A percentile compares a stretch with the other conserved stretches of the same genome.
Conservation (phyloP, 1,284 basidiomycete species). For the Thecaphora thlaspeos region DNA sequence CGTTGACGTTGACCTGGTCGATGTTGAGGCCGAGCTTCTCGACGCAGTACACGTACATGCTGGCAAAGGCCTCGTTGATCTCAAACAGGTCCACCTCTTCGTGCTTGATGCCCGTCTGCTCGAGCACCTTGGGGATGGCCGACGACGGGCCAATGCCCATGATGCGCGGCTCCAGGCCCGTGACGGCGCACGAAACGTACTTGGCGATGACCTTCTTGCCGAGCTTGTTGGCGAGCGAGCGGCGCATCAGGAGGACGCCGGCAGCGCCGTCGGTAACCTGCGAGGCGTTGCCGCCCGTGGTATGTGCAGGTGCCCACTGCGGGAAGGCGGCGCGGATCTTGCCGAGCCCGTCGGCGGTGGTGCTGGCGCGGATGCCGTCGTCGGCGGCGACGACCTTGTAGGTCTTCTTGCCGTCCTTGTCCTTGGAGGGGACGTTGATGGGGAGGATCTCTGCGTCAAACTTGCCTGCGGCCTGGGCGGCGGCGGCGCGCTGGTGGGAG, state of each 20-base stretch:
- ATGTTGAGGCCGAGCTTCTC: slow-evolving; percentile 71
- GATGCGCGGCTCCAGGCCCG: slow-evolving; percentile 72
- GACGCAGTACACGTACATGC: slow-evolving; percentile 66
- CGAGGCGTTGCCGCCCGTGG: slow-evolving; percentile 85
- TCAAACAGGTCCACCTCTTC: slow-evolving; percentile 79
- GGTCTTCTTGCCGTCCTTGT: slow-evolving; percentile 64
- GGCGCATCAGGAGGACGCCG: slow-evolving; percentile 80
- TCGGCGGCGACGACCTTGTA: slow-evolving; percentile 69
- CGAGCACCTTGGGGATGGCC: slow-evolving; percentile 60
- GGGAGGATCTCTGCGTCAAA: slow-evolving; percentile 80
- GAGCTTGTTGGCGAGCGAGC: slow-evolving; percentile 76
- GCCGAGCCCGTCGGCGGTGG: slow-evolving; percentile 69
- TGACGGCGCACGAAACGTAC: slow-evolving; percentile 72
- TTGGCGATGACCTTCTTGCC: slow-evolving; percentile 74
- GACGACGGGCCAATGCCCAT: slow-evolving; percentile 68
- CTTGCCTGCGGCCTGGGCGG: slow-evolving; percentile 65
- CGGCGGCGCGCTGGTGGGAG: slow-evolving; percentile 75
- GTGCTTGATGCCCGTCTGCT: slow-evolving; percentile 67
- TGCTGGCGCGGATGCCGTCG: slow-evolving; percentile 77
- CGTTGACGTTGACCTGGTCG: slow-evolving; percentile 70
- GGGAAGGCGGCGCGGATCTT: slow-evolving; percentile 80
- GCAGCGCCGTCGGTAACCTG: slow-evolving; percentile 82
- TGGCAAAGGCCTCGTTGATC: slow-evolving; percentile 70
- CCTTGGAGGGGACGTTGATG: slow-evolving; percentile 59
- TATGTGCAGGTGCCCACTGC: slow-evolving; percentile 75